Conservation (phyloP, 2,329 filamentous ascomycete genomes). For the Trichoderma cornu-damae region DNA sequence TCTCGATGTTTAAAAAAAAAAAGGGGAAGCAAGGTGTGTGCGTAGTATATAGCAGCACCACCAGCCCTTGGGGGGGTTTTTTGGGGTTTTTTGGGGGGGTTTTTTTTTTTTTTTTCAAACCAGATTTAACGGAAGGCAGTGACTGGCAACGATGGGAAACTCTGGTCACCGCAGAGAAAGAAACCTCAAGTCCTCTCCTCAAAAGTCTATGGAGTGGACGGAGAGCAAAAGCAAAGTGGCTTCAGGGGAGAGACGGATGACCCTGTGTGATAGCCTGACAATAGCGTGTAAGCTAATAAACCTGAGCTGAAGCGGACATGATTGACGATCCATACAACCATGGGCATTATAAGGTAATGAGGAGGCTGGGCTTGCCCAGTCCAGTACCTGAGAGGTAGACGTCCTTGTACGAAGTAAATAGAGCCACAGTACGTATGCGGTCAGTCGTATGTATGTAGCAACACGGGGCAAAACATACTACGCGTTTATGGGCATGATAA, state of each 20-base stretch:
- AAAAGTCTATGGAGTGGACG: background rate
- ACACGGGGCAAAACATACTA: background rate
- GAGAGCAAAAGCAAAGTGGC: background rate
- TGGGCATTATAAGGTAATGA: background rate
- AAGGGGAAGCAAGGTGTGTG: background rate
- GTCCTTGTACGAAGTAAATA: too few species aligned
- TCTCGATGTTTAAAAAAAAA: background rate
- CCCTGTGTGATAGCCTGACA: background rate
- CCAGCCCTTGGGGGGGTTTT: background rate
- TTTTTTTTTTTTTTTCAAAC: too few species aligned
- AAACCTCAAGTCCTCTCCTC: background rate
- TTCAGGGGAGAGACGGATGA: background rate
- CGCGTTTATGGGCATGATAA: too few species aligned
- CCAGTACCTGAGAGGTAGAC: too few species aligned
- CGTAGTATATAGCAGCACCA: background rate
- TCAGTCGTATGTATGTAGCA: too few species aligned
- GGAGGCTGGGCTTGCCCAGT: background rate
- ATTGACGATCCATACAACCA: background rate
- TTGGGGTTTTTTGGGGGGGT: too few species aligned
- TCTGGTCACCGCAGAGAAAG: background rate
- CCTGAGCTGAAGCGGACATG: background rate
- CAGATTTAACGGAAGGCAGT: background rate
- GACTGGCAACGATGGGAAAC: background rate
- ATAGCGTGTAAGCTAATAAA: constrained; percentile 5
- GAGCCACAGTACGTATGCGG: too few species aligned